phyloP scores from a whole-genome alignment of 2,329 filamentous ascomycete species.

The Botrytis tulipae region DNA sequence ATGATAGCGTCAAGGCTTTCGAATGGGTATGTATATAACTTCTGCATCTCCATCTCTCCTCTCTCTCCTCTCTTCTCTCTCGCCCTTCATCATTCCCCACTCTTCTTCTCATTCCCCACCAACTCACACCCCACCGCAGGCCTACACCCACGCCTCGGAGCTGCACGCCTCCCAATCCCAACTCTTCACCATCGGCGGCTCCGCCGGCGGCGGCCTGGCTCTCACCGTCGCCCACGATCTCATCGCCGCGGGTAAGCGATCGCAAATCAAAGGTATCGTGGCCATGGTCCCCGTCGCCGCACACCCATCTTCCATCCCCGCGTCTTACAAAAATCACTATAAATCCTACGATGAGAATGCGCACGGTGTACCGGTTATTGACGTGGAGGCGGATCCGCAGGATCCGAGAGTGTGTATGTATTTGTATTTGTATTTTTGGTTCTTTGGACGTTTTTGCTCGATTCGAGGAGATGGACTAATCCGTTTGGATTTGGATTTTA shows the following conservation, averaged over 20 bases:
- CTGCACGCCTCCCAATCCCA: slow-evolving; percentile 19
- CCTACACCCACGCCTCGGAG: slow-evolving; percentile 23
- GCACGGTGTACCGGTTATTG: slow-evolving; percentile 27
- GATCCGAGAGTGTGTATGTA: slow-evolving; percentile 23
- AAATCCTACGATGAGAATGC: slow-evolving; percentile 28
- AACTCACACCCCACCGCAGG: slow-evolving; percentile 20
- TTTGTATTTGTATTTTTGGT: slow-evolving; percentile 9
- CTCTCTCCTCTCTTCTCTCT: too few species aligned
- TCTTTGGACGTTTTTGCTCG: background rate
- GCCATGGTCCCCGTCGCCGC: slow-evolving; percentile 30
- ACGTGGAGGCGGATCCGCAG: slow-evolving; percentile 22
- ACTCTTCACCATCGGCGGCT: slow-evolving; percentile 30
- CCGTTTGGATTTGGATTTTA: rapidly evolving
- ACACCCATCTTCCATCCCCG: slow-evolving; percentile 29
- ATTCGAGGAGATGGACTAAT: background rate
- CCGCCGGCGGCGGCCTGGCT: slow-evolving; percentile 33
- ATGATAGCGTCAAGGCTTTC: slow-evolving; percentile 1
- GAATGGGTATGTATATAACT: slow-evolving; percentile 2
- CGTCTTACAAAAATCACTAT: slow-evolving; percentile 26
- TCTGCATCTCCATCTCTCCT: too few species aligned
- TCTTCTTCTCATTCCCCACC: too few species aligned
- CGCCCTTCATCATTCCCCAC: background rate
- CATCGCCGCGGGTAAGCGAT: slow-evolving; percentile 24
- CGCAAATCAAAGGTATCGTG: slow-evolving; percentile 29
- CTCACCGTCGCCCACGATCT: slow-evolving; percentile 29